These are phyloP conservation scores for Termitomyces sp. DNA, from an alignment of 768 basidiomycete species.

Conservation along the genomic window DNA sequence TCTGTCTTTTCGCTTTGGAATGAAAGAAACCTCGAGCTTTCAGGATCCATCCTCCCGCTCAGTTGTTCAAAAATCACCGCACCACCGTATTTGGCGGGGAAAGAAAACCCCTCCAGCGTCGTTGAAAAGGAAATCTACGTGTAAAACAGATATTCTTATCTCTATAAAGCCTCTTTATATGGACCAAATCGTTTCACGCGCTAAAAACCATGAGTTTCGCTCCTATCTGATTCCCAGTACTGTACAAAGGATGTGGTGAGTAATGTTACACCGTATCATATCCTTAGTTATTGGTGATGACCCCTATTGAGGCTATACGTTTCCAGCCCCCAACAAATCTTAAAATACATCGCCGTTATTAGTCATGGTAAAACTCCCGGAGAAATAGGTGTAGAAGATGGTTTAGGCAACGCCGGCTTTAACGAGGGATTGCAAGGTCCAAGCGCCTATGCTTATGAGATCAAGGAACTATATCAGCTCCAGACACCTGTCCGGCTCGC, in stretches of 20 bases:
- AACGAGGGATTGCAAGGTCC: neutral
- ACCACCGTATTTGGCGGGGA: neutral
- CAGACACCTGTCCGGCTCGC: neutral
- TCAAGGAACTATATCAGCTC: neutral
- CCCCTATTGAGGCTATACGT: neutral
- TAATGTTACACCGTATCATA: neutral
- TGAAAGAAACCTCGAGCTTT: neutral
- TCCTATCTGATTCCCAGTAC: neutral
- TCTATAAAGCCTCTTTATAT: conserved; percentile 3
- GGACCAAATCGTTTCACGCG: neutral
- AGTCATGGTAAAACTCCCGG: neutral
- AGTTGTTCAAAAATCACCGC: neutral
- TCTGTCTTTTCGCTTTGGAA: neutral
- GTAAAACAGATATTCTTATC: neutral
- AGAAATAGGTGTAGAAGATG: neutral
- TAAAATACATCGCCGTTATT: neutral
- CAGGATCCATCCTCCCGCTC: neutral
- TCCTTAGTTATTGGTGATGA: neutral
- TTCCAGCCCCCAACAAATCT: neutral
- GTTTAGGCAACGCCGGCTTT: neutral
- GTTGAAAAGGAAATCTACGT: neutral
- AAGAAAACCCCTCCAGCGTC: neutral
- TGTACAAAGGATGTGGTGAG: conserved; percentile 1
- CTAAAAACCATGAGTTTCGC: conserved; percentile 2
- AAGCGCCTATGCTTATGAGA: neutral